Percentiles rank a stretch among this genome's conserved stretches.
These are phyloP conservation scores for Chimonanthus praecox DNA, from an alignment of 164 flowering plant genomes.

Conservation along the genomic window DNA sequence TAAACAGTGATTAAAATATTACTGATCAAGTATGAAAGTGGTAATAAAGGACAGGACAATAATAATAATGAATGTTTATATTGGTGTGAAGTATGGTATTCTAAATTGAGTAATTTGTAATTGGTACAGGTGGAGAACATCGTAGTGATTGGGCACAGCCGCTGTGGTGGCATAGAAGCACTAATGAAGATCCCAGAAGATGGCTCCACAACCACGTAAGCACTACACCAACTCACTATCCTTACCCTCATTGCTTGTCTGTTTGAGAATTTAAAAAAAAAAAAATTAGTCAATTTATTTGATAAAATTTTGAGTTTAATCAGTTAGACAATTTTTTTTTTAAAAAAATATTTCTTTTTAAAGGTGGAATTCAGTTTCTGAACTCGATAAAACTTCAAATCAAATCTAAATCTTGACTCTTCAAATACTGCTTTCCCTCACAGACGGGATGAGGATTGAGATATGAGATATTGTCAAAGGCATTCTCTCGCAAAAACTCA, in stretches of 20 bases:
- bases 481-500: too few relatives aligned
- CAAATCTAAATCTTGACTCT: too few relatives aligned
- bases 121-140: constrained; percentile 72
- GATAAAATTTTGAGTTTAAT: too few relatives aligned
- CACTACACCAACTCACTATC: not conserved
- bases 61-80: not conserved
- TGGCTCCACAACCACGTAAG: constrained; percentile 68
- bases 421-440: too few relatives aligned
- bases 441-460: too few relatives aligned
- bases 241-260: too few relatives aligned
- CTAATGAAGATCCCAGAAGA: constrained; percentile 85
- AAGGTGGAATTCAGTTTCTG: too few relatives aligned
- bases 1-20: not conserved
- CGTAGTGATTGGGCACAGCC: constrained; percentile 84
- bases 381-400: too few relatives aligned
- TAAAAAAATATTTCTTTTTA: too few relatives aligned
- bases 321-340: too few relatives aligned
- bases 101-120: not conserved
- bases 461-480: too few relatives aligned
- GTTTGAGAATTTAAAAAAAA: too few relatives aligned
- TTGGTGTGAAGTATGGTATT: not conserved
- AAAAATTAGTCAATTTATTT: not conserved
- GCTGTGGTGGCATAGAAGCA: constrained; percentile 92
- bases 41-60: not conserved
- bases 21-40: not conserved